Evolutionary conservation across 352 stramenopile species (phyloP), one percentile per base, ranked within the genome.

Genomic region (Phytophthora litchii): DNA sequence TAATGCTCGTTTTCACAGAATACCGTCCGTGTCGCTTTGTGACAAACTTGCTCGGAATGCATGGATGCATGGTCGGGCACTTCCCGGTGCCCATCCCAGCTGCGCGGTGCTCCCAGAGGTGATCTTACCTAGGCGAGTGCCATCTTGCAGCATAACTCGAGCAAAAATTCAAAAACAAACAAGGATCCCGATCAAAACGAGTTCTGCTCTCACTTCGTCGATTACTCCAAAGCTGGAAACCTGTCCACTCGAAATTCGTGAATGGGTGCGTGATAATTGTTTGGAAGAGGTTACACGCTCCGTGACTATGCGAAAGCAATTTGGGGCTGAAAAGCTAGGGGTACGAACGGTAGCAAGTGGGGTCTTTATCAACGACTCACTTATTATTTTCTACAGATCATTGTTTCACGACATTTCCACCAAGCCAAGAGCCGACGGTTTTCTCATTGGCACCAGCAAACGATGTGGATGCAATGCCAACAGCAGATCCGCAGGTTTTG

Each of bases 211-310:
- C 14, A 6, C 51, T 2, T 10, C 20, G 19, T 13, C 17, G 3
- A 50, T 27, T 45, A 11, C 31, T 31, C 21, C 17, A 46, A 37
- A 41, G 6, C n/a, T 32, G 21, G 34, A 21, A n/a, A 14, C 4
- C 14, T 70, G 47, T 17, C 47, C 61, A 14, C 25, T 37, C 31
- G 29, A 51, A 21, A 65, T 61, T 43, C 61, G 29, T 3, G 50
- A 76, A 19, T 91, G 75, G 70, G 64, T 83, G 4, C 77, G 70
- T 34, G 68, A 78, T 16, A 60, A 87, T 34, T 91, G 81, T 50
- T 45, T 74, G 6, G 62, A 86, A 21, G 75, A 86, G 16, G 46
- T 89, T 23, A 19, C 35, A 48, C 43, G 59, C 11, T 84, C 45
- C 45, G 43, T 31, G 4, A 19, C 16, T 10, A 64, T 80, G 3